These are phyloP conservation scores for Lasiodiplodia sp. DNA, from an alignment of 2,329 filamentous ascomycete genomes.

Conservation along the genomic window DNA sequence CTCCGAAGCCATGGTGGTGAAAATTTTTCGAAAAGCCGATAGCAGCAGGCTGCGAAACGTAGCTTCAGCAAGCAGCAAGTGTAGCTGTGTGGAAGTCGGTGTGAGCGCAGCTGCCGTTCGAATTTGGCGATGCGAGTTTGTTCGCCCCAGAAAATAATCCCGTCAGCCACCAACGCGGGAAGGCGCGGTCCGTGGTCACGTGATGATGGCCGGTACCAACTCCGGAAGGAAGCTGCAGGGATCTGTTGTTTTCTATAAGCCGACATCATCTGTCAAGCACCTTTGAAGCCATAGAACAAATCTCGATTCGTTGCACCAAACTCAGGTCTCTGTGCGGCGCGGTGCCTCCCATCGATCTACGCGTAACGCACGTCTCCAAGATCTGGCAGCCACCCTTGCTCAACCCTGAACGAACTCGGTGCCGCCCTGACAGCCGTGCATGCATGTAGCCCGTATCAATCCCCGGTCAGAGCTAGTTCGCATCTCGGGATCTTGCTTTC, in stretches of 20 bases:
- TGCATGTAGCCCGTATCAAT: background rate
- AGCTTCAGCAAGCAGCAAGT: background rate
- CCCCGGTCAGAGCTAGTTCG: background rate
- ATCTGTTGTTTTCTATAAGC: background rate
- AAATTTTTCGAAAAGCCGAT: background rate
- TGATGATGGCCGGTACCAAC: background rate
- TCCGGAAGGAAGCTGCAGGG: constrained; percentile 16
- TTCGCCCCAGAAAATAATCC: constrained; percentile 1
- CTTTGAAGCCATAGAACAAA: background rate
- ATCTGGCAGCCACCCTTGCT: background rate
- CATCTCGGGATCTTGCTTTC: background rate
- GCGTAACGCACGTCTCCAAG: background rate
- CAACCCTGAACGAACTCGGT: background rate
- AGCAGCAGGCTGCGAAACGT: background rate
- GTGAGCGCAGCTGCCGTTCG: background rate
- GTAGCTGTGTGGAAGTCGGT: constrained; percentile 2
- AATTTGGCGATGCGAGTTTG: constrained; percentile 20
- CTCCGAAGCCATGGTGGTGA: constrained; percentile 39
- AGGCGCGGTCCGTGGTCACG: background rate
- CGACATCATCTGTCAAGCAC: background rate
- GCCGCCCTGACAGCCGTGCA: background rate
- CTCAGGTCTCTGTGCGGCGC: background rate
- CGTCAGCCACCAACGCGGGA: background rate
- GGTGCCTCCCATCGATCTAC: background rate
- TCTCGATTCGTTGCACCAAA: background rate